These are phyloP conservation scores for Puccinia hordei DNA, from an alignment of 1,284 basidiomycete species.

Conservation along the genomic window DNA sequence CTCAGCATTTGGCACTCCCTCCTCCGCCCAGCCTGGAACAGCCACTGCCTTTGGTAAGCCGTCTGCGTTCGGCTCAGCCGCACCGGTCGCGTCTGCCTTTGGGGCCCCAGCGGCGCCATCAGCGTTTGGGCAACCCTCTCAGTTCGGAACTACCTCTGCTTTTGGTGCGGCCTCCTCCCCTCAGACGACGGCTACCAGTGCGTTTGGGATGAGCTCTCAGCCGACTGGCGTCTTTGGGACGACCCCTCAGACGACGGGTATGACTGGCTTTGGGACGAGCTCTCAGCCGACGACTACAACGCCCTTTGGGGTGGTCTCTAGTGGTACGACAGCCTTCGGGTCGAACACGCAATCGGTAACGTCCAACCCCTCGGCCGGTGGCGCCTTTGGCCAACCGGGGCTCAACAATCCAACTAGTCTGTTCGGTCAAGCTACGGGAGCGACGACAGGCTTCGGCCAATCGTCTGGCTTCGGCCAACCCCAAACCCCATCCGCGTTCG, in stretches of 20 bases:
- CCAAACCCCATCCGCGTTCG: slow-evolving; percentile 28
- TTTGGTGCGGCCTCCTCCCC: slow-evolving; percentile 12
- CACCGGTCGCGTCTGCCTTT: slow-evolving; percentile 11
- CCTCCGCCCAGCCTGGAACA: slow-evolving; percentile 1
- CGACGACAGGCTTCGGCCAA: slow-evolving; percentile 5
- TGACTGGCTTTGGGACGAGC: slow-evolving; percentile 14
- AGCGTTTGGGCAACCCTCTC: slow-evolving; percentile 38
- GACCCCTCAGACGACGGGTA: background rate
- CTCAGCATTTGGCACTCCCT: slow-evolving; percentile 32
- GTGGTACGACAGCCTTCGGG: slow-evolving; percentile 6
- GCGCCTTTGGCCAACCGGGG: background rate
- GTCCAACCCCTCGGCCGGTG: background rate
- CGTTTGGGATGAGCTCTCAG: slow-evolving; percentile 14
- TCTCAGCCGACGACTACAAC: background rate
- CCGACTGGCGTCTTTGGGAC: slow-evolving; percentile 16
- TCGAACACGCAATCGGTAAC: background rate
- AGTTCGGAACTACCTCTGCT: slow-evolving; percentile 8
- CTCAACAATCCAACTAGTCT: slow-evolving; percentile 8
- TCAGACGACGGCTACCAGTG: no score
- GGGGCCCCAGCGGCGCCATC: slow-evolving; percentile 10
- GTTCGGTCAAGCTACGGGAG: slow-evolving; percentile 28
- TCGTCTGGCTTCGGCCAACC: slow-evolving; percentile 42
- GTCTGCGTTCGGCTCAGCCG: slow-evolving; percentile 23
- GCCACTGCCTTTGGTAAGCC: slow-evolving; percentile 41
- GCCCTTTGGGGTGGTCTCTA: background rate